phyloP scores from a whole-genome alignment of 2,329 filamentous ascomycete species.

The Huntiella moniliformis region DNA sequence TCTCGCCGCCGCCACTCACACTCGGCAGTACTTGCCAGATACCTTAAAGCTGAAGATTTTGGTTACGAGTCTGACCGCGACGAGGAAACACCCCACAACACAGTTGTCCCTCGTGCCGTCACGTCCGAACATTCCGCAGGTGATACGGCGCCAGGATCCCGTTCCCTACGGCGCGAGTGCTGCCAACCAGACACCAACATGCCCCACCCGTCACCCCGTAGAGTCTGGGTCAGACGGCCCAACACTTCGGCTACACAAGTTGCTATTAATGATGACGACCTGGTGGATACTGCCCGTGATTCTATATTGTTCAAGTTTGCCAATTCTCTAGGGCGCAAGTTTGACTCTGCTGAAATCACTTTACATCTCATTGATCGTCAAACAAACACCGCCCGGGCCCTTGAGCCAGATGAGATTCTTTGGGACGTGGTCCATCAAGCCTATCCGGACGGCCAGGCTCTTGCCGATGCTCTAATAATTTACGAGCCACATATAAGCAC shows the following conservation, averaged over 20 bases:
- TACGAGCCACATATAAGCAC: constrained; percentile 25
- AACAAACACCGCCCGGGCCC: constrained; percentile 40
- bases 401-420: constrained; percentile 79
- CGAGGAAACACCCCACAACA: no score
- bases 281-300: constrained; percentile 89
- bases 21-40: no score
- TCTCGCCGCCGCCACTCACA: no score
- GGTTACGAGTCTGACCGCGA: no score
- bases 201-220: no score
- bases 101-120: no score
- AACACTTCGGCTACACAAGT: constrained; percentile 75
- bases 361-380: constrained; percentile 54
- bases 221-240: constrained; percentile 79
- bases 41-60: no score
- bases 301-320: constrained; percentile 83
- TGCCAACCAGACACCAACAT: no score
- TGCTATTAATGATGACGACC: constrained; percentile 65
- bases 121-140: no score
- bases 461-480: constrained; percentile 81
- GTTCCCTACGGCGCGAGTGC: no score
- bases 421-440: constrained; percentile 58
- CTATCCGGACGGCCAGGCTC: constrained; percentile 69
- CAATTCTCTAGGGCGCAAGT: constrained; percentile 75
- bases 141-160: no score
- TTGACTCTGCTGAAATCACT: constrained; percentile 77